Percentiles rank a stretch among this genome's conserved stretches.
These are phyloP conservation scores for Penicillium nucicola DNA, from an alignment of 495 filamentous ascomycete genomes.

Conservation along the genomic window DNA sequence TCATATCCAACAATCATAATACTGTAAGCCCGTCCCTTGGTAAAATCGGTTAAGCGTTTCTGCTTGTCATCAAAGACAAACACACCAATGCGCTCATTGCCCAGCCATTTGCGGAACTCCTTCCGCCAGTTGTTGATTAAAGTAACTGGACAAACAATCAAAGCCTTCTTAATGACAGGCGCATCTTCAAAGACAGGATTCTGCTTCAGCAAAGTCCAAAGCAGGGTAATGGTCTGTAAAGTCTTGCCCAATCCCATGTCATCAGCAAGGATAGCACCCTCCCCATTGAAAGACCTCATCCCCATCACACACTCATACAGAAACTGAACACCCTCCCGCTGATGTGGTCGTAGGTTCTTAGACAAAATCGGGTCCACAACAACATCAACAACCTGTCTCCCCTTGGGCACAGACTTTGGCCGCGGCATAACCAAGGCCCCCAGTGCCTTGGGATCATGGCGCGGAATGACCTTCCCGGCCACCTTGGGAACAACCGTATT, in stretches of 20 bases:
- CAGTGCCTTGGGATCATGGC: conserved; percentile 61
- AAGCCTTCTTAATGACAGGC: conserved; percentile 70
- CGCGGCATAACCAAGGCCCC: conserved; percentile 71
- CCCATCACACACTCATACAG: conserved; percentile 87
- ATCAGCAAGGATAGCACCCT: conserved; percentile 76
- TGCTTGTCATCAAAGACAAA: conserved; percentile 68
- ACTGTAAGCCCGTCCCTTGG: conserved; percentile 68
- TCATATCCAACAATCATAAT: conserved; percentile 86
- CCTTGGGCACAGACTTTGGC: conserved; percentile 52
- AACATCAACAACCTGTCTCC: conserved; percentile 72
- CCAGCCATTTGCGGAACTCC: conserved; percentile 79
- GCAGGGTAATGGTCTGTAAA: conserved; percentile 70
- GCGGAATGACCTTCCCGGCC: conserved; percentile 49
- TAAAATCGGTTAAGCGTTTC: conserved; percentile 69
- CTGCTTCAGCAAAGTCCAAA: conserved; percentile 82
- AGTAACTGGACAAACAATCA: conserved; percentile 80
- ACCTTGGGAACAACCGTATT: conserved; percentile 48
- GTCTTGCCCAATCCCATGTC: conserved; percentile 86
- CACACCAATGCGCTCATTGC: conserved; percentile 72
- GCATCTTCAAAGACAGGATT: conserved; percentile 62
- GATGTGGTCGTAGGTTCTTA: conserved; percentile 67
- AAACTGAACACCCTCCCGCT: conserved; percentile 74
- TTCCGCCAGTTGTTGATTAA: conserved; percentile 79
- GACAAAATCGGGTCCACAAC: conserved; percentile 73
- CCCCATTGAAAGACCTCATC: conserved; percentile 64